Evolutionary conservation across 345 rosid genomes (phyloP).

Genomic region (Eutrema heterophyllum): DNA sequence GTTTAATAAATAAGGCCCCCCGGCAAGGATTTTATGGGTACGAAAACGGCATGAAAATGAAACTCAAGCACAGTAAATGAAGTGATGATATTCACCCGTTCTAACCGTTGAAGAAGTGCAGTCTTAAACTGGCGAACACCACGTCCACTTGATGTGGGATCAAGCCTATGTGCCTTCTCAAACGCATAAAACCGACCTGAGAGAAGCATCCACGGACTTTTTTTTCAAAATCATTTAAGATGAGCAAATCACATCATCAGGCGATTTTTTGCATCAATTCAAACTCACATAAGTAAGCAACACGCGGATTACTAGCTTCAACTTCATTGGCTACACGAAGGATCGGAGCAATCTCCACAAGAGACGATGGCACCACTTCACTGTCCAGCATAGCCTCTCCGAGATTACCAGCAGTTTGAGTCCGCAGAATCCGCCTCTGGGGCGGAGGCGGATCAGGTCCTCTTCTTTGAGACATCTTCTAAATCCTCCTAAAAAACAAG

Average conservation of each 20-base stretch:
- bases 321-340: slow-evolving; percentile 67
- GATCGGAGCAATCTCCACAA: slow-evolving; percentile 55
- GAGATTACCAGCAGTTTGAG: slow-evolving; percentile 54
- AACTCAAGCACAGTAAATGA: slow-evolving; percentile 9
- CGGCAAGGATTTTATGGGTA: not conserved
- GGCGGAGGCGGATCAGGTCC: slow-evolving; percentile 40
- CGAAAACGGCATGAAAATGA: not conserved
- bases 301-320: slow-evolving; percentile 48
- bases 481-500: not conserved
- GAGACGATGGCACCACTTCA: slow-evolving; percentile 59
- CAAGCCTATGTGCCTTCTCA: slow-evolving; percentile 73
- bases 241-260: not conserved
- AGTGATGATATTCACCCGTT: slow-evolving; percentile 43
- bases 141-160: slow-evolving; percentile 78
- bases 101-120: slow-evolving; percentile 73
- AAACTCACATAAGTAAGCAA: slow-evolving; percentile 58
- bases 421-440: slow-evolving; percentile 49
- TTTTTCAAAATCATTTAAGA: not conserved
- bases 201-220: not conserved
- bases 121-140: slow-evolving; percentile 87
- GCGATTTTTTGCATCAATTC: not conserved
- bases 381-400: slow-evolving; percentile 57
- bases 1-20: not conserved
- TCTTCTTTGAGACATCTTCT: slow-evolving; percentile 44
- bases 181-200: slow-evolving; percentile 81